Base-by-base conservation (phyloP, 23 red algal species). In the Gracilaria domingensis region DNA sequence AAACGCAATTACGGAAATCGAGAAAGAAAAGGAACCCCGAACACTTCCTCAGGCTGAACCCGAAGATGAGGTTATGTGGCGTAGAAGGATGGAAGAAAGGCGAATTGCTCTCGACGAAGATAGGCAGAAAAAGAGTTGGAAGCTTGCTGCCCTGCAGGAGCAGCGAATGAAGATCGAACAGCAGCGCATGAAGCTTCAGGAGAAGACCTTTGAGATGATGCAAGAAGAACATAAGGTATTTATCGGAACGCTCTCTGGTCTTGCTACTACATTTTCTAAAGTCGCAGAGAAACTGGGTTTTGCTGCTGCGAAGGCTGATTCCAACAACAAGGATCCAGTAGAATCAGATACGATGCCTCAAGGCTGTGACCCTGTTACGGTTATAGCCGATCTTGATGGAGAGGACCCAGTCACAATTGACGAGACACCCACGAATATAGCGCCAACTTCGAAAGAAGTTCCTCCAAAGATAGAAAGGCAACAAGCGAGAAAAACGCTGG, bases 131-230 rank as follows among this genome's bases (percentile, higher is more conserved):
- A 17, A 71, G 30, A 71, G 35, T 25, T 25, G 66, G 30, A 71
- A 71, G 35, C 25, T 34, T 17, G 14, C 35, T 17, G 66, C 25
- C 35, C 28, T 71, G 13, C 30, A 71, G 17, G 66, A 45, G 11
- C 42, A 45, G 42, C 42, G 42, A 45, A 7, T 45, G 42, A 45
- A 45, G 42, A 11, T 45, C 42, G 42, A 45, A 11, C 42, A 71
- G 35, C 66, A 71, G 66, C 66, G 66, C 30, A 8, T 71, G 8
- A 71, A 71, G 66, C 28, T 71, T 71, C 66, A 71, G 30, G 66
- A 71, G 35, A 39, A 71, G 12, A 36, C 35, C 17, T 71, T 71
- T 3, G 30, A 36, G 35, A 34, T 71, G 66, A 25, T 71, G 66
- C 66, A 71, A 35, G 17, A 71, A 25, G 66, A 71, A 39, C 66